Conservation (phyloP, 148 eudicot species). For the Silene uniflora region DNA sequence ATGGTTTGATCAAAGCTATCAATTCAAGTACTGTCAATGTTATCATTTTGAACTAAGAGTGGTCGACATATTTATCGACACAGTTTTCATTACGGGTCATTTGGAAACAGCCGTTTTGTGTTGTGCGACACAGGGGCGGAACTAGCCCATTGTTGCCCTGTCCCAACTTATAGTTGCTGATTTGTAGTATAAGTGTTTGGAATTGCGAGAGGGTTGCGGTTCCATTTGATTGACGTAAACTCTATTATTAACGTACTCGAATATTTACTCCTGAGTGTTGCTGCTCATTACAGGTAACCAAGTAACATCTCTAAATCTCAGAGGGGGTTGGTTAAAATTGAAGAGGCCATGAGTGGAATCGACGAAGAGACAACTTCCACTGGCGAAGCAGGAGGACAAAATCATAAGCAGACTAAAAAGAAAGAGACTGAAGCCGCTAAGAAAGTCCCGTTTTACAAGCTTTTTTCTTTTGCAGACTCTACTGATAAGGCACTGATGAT, state of each 20-base stretch:
- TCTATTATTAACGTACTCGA: no score
- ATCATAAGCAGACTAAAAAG: not conserved
- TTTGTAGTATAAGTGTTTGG: not conserved
- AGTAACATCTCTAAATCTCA: not conserved
- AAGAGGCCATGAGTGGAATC: not conserved
- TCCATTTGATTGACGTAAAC: not conserved
- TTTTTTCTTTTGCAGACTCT: constrained; percentile 61
- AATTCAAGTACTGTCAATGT: not conserved
- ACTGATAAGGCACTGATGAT: constrained; percentile 48
- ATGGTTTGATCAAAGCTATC: no score
- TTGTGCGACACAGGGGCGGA: no score
- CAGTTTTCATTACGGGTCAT: not conserved
- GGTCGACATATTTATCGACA: no score
- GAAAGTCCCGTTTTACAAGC: constrained; percentile 52
- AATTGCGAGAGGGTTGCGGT: no score
- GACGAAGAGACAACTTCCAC: constrained; percentile 1
- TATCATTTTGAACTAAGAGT: not conserved
- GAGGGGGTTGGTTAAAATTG: not conserved
- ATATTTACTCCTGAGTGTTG: no score
- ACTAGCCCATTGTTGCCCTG: no score
- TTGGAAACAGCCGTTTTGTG: no score
- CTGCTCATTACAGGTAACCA: not conserved
- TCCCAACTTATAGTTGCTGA: not conserved
- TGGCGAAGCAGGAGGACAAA: not conserved
- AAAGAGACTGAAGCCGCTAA: constrained; percentile 15